These are phyloP conservation scores for Cruciata laevipes DNA, from an alignment of 257 asterid species.

Conservation along the genomic window DNA sequence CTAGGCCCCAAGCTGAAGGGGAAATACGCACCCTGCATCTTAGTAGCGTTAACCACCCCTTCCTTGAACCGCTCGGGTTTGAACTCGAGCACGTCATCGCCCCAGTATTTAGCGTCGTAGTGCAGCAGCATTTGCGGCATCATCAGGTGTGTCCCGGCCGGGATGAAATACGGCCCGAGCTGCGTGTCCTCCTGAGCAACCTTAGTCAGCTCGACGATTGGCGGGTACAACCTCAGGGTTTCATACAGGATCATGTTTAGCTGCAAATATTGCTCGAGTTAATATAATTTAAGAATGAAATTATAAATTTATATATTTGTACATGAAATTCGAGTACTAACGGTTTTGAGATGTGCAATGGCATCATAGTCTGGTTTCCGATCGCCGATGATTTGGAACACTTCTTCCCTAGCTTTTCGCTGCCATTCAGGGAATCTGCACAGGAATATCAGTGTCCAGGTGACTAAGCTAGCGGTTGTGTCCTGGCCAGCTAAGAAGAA, in stretches of 20 bases:
- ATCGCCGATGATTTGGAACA: slow-evolving; percentile 30
- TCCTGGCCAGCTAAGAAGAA: slow-evolving; percentile 52
- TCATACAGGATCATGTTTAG: slow-evolving; percentile 42
- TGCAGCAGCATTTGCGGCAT: slow-evolving; percentile 36
- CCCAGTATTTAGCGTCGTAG: slow-evolving; percentile 37
- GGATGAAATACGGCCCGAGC: slow-evolving; percentile 33
- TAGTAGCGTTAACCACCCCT: slow-evolving; percentile 42
- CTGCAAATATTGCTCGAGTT: slow-evolving; percentile 13
- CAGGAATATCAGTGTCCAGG: slow-evolving; percentile 44
- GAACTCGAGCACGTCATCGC: slow-evolving; percentile 38
- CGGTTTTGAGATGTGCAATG: slow-evolving; percentile 40
- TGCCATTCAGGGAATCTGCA: slow-evolving; percentile 43
- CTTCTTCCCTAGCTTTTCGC: slow-evolving; percentile 42
- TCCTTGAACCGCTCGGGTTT: slow-evolving; percentile 39
- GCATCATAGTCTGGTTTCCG: slow-evolving; percentile 35
- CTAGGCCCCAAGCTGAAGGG: slow-evolving; percentile 56
- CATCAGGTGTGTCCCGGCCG: slow-evolving; percentile 30
- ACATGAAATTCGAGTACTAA: slow-evolving; percentile 21
- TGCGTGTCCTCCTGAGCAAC: slow-evolving; percentile 30
- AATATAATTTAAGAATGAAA: no score
- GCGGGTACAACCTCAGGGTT: slow-evolving; percentile 47
- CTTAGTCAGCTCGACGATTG: slow-evolving; percentile 27
- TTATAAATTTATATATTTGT: no score
- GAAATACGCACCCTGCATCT: slow-evolving; percentile 29
- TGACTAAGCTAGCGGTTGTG: slow-evolving; percentile 31